Evolutionary conservation across 176 grass and related monocot species (phyloP).

Genomic region (Typha latifolia): DNA sequence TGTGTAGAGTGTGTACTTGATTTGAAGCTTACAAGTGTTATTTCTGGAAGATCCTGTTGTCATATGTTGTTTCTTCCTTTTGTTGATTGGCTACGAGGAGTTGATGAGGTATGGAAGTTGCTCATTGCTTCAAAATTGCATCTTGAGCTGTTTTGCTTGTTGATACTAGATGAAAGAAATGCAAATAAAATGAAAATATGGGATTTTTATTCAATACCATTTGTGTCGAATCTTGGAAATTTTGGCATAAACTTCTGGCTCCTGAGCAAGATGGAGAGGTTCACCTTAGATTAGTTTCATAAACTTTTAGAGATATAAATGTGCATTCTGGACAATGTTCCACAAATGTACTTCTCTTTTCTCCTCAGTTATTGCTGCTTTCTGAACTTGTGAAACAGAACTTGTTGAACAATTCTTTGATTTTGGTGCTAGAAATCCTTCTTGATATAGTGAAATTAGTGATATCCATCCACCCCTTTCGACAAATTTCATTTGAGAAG

Average conservation of each 20-base stretch:
- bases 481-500: too few relatives aligned
- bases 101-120: constrained; percentile 10
- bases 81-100: constrained; percentile 1
- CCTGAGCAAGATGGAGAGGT: neutral
- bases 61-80: constrained; percentile 21
- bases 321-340: neutral
- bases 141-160: neutral
- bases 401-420: too few relatives aligned
- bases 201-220: neutral
- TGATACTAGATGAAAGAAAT: neutral
- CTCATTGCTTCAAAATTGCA: neutral
- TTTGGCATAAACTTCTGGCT: neutral
- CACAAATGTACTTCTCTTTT: neutral
- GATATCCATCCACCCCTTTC: too few relatives aligned
- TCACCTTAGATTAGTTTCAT: neutral
- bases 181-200: neutral
- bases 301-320: neutral
- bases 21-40: too few relatives aligned
- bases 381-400: too few relatives aligned
- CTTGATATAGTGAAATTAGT: too few relatives aligned
- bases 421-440: too few relatives aligned
- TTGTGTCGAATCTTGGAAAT: too few relatives aligned
- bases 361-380: neutral
- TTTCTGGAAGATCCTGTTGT: too few relatives aligned
- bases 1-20: too few relatives aligned